phyloP scores from a whole-genome alignment of 179 eudicot genomes.

The Monotropa hypopitys region DNA sequence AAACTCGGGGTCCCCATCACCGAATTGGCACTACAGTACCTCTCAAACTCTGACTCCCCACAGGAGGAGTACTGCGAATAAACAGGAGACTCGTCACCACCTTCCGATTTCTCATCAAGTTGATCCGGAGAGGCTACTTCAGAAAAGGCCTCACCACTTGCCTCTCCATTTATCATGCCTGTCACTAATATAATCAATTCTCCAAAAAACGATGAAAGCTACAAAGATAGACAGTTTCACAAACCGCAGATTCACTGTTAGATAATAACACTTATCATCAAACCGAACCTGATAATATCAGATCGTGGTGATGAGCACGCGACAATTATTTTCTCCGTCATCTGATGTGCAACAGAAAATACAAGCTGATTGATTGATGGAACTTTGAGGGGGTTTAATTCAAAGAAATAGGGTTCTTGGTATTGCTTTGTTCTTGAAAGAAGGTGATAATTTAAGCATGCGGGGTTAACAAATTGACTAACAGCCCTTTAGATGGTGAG shows the following conservation, averaged over 20 bases:
- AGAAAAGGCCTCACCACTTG: slow-evolving; percentile 21
- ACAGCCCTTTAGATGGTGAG: no score
- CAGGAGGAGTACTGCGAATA: slow-evolving; percentile 67
- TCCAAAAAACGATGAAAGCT: not conserved
- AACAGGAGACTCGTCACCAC: slow-evolving; percentile 32
- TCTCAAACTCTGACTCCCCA: slow-evolving; percentile 85
- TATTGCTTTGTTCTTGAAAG: not conserved
- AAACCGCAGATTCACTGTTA: not conserved
- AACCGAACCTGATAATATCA: not conserved
- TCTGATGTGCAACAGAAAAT: not conserved
- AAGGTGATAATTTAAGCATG: not conserved
- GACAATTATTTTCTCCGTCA: not conserved
- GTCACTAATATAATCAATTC: slow-evolving; percentile 8
- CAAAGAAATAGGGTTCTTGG: slow-evolving; percentile 7
- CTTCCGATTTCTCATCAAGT: slow-evolving; percentile 28
- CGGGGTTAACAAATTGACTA: not conserved
- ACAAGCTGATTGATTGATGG: not conserved
- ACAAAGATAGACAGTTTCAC: not conserved
- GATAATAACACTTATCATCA: not conserved
- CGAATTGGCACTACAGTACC: slow-evolving; percentile 89
- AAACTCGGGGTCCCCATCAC: slow-evolving; percentile 86
- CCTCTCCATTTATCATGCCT: slow-evolving; percentile 45
- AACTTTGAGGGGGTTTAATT: not conserved
- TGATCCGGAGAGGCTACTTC: slow-evolving; percentile 20
- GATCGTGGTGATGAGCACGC: not conserved